phyloP scores from a whole-genome alignment of 305 asterid species.

The Solanum aculeatissimum region DNA sequence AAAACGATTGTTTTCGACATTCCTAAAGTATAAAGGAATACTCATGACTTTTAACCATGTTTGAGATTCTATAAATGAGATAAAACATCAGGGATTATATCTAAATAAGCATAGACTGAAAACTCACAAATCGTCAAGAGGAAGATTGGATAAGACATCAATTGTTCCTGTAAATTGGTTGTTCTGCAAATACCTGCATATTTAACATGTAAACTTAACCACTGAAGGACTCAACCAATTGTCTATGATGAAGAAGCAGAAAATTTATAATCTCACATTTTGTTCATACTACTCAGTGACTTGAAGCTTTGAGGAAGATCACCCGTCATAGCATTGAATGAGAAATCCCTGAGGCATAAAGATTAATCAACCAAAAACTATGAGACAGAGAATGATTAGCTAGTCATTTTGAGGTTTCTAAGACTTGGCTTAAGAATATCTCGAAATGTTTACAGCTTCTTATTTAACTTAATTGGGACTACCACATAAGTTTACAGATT shows the following conservation, averaged over 20 bases:
- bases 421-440: not conserved
- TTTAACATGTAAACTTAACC: not conserved
- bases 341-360: constrained; percentile 64
- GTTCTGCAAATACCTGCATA: constrained; percentile 63
- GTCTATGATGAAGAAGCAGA: not conserved
- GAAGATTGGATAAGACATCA: constrained; percentile 69
- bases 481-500: not conserved
- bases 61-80: not conserved
- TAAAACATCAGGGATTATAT: not conserved
- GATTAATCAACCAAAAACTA: not conserved
- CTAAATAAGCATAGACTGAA: not conserved
- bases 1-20: constrained; percentile 79
- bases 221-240: not conserved
- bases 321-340: constrained; percentile 54
- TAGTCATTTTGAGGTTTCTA: not conserved
- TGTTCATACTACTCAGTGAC: constrained; percentile 33
- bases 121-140: constrained; percentile 63
- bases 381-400: not conserved
- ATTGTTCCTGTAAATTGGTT: constrained; percentile 79
- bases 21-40: constrained; percentile 22
- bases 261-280: constrained; percentile 45
- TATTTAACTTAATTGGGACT: not conserved
- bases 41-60: not conserved
- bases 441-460: not conserved
- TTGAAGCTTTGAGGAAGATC: constrained; percentile 71